Conservation (phyloP, 345 rosid genomes). For the Nephelium lappaceum region DNA sequence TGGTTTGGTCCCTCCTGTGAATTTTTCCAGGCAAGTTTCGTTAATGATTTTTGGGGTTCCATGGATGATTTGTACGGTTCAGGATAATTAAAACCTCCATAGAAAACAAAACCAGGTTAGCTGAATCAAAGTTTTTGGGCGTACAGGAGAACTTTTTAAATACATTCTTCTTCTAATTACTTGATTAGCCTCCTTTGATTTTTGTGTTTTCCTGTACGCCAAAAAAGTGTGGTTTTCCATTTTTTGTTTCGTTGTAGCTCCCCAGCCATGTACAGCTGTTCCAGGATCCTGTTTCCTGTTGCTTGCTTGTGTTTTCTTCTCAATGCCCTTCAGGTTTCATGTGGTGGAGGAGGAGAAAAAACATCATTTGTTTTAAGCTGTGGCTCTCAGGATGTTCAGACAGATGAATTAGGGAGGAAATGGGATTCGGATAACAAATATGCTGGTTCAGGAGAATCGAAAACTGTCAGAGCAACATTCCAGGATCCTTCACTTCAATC, state of each 20-base stretch:
- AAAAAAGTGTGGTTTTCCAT: not conserved
- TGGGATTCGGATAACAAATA: slow-evolving; percentile 66
- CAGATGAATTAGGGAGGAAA: slow-evolving; percentile 59
- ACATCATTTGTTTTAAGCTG: slow-evolving; percentile 47
- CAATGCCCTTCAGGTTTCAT: slow-evolving; percentile 27
- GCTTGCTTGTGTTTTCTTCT: slow-evolving; percentile 33
- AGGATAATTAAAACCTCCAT: not conserved
- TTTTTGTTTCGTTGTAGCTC: not conserved
- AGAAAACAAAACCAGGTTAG: not conserved
- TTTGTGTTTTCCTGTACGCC: slow-evolving; percentile 35
- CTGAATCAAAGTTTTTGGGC: slow-evolving; percentile 4
- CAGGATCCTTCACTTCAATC: slow-evolving; percentile 78
- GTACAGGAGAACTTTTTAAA: slow-evolving; percentile 31
- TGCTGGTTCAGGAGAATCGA: slow-evolving; percentile 38
- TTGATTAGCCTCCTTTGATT: not conserved
- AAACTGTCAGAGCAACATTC: slow-evolving; percentile 41
- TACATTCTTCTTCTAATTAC: not conserved
- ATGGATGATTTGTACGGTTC: slow-evolving; percentile 23
- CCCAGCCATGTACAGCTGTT: slow-evolving; percentile 42
- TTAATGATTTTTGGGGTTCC: slow-evolving; percentile 13
- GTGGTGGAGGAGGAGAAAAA: not conserved
- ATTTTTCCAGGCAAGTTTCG: slow-evolving; percentile 27
- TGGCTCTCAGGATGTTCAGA: slow-evolving; percentile 48
- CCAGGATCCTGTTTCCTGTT: slow-evolving; percentile 26
- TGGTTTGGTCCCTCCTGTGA: slow-evolving; percentile 43